phyloP scores from a whole-genome alignment of 176 grass and related monocot species.

The Bromus sterilis region DNA sequence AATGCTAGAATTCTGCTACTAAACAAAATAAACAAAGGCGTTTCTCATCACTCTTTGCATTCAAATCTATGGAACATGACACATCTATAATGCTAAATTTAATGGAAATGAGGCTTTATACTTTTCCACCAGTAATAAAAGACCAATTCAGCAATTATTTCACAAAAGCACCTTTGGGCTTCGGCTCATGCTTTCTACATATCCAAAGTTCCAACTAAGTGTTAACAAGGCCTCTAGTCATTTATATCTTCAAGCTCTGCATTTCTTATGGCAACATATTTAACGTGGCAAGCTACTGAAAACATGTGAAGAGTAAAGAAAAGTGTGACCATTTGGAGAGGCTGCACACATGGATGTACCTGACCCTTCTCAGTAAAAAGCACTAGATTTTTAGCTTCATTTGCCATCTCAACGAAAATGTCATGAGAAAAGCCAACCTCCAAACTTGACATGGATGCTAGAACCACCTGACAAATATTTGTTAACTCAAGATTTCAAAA shows the following conservation, averaged over 20 bases:
- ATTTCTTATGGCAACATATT: neutral
- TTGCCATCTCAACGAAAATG: conserved; percentile 95
- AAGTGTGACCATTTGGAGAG: conserved; percentile 13
- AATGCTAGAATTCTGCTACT: conserved; percentile 4
- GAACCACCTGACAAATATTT: conserved; percentile 70
- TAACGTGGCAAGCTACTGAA: neutral
- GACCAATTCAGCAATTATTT: conserved; percentile 10
- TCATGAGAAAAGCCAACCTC: conserved; percentile 98
- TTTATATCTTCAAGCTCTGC: neutral
- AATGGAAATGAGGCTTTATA: neutral
- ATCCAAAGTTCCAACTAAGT: neutral
- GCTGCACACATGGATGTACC: conserved; percentile 31
- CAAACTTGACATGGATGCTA: conserved; percentile 92
- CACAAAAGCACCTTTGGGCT: neutral
- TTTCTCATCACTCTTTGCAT: neutral
- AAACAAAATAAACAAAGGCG: neutral
- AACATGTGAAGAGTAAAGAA: neutral
- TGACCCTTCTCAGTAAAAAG: conserved; percentile 96
- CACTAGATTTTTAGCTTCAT: conserved; percentile 79
- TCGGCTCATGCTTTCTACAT: neutral
- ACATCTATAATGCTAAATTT: neutral
- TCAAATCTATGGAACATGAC: neutral
- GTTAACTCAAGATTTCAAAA: conserved; percentile 25
- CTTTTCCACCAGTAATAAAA: neutral
- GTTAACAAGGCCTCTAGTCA: neutral